Percentiles rank a stretch among this genome's conserved stretches.
Conservation (phyloP, 768 basidiomycete species). For the Tricholoma bakamatsutake region DNA sequence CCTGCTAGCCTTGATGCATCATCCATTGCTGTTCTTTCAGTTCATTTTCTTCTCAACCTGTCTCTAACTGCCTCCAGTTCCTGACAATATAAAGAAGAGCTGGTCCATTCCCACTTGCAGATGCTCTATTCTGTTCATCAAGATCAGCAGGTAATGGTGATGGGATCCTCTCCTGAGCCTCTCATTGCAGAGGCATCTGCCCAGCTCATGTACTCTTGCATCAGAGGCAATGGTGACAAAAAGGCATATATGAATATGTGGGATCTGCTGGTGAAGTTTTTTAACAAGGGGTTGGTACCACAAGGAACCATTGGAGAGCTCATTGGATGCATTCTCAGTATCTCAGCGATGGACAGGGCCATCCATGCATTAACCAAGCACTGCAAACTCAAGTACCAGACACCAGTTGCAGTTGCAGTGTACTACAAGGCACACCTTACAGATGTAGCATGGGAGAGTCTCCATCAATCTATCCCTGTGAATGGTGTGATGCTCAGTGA, state of each 20-base stretch:
- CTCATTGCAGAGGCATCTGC: neutral
- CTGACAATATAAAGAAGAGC: neutral
- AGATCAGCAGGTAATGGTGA: neutral
- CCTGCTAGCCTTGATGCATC: no score
- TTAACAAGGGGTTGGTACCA: slow-evolving; percentile 12
- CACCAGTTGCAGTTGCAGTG: no score
- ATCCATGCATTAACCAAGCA: no score
- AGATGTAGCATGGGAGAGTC: no score
- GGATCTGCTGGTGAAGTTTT: neutral
- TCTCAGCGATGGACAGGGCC: no score
- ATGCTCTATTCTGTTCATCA: neutral
- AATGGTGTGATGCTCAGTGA: neutral
- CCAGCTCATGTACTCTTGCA: neutral
- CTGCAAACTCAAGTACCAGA: no score
- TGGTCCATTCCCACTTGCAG: neutral
- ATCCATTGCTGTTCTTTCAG: no score
- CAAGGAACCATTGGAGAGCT: slow-evolving; percentile 15
- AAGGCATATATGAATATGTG: neutral
- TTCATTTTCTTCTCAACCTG: no score
- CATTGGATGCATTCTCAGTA: slow-evolving; percentile 13
- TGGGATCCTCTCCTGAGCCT: neutral
- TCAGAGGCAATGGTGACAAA: no score
- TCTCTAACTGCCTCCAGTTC: no score
- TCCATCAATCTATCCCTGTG: neutral
- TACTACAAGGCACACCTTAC: no score